Evolutionary conservation across 306 rosid genomes (phyloP).

Genomic region (Pueraria montana): DNA sequence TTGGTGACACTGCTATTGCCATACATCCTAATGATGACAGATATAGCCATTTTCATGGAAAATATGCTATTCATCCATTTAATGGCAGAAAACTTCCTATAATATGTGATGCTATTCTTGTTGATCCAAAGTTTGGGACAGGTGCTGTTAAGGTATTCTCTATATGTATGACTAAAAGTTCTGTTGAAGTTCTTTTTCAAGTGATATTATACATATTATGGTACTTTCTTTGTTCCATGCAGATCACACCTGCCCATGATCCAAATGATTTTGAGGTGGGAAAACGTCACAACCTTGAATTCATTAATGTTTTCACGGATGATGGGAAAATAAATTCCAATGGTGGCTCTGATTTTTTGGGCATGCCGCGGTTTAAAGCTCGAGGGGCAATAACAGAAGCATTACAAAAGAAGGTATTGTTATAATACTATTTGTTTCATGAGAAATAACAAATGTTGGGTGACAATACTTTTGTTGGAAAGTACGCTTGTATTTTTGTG

Average conservation of each 20-base stretch:
- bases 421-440: constrained; percentile 19
- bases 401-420: constrained; percentile 79
- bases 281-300: constrained; percentile 85
- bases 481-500: background rate
- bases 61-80: constrained; percentile 90
- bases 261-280: constrained; percentile 97
- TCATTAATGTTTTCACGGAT: constrained; percentile 82
- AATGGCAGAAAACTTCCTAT: constrained; percentile 86
- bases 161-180: constrained; percentile 21
- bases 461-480: constrained; percentile 33
- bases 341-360: constrained; percentile 86
- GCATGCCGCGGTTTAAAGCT: constrained; percentile 90
- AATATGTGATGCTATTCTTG: constrained; percentile 87
- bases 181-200: constrained; percentile 30
- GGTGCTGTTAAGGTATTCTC: constrained; percentile 95
- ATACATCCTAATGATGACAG: constrained; percentile 82
- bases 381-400: constrained; percentile 82
- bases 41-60: constrained; percentile 84
- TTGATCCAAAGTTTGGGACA: constrained; percentile 90
- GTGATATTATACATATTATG: constrained; percentile 27
- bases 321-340: constrained; percentile 91
- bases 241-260: constrained; percentile 99
- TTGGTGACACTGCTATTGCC: constrained; percentile 97
- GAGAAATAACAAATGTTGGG: background rate
- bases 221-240: constrained; percentile 51